Evolutionary conservation across 164 flowering plant genomes (phyloP), one percentile per base, ranked within the genome.

Genomic region (Umbellularia californica): DNA sequence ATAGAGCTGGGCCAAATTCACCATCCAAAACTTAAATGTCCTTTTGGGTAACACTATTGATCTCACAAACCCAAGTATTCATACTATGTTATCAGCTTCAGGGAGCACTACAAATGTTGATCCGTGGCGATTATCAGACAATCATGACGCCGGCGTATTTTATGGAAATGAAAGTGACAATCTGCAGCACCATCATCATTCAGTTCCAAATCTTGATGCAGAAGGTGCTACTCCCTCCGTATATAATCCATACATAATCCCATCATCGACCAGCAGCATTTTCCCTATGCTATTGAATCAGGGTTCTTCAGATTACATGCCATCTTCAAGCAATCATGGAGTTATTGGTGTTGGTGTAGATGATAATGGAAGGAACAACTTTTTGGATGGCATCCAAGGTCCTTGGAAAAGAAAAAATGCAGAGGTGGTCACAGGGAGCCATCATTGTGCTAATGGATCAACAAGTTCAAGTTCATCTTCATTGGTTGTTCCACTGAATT

Each of bases 401-500:
- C 80, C 88, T 68, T 83, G 81, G 82, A 95, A 93, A 84, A 86
- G 92, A 79, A 92, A 93, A 76, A 85, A 78, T 74, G 82, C 85
- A 52, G 95, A 90, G 78, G 89, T 85, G 17, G 27, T 80, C 65
- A 83, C 82, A 11, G 84, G 81, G 64, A 78, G 78, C 79, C 68
- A 69, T 72, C 89, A 82, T 12, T 70, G 78, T 76, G 77, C 74
- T 66, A 77, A 79, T 81, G 84, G 82, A 23, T 77, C 85, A n/a
- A 81, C 88, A 41, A 85, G 88, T 76, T 79, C 91, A 35, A 89
- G 90, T 77, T 86, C 84, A 66, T 73, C 81, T 33, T 82, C 90
- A 70, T 72, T 87, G 41, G 80, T 82, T 68, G 77, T 77, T 20
- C 79, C 89, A 10, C 25, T 80, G 70, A 81, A 81, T 84, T 60